Conservation (phyloP, 2,329 filamentous ascomycete species). For the Geosmithia morbida region DNA sequence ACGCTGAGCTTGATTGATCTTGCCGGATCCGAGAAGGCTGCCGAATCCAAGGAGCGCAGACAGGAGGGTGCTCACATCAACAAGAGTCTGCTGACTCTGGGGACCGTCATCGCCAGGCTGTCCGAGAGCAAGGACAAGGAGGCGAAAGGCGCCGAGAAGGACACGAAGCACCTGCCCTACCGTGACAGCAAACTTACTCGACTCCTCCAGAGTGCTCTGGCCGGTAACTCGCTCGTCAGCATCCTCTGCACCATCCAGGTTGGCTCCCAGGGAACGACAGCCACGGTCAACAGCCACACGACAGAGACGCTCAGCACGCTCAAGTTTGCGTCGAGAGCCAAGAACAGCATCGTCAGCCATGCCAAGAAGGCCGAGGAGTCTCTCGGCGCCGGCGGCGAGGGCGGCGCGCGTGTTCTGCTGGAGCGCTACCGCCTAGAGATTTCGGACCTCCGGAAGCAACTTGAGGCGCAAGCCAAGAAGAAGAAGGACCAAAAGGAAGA, state of each 20-base stretch:
- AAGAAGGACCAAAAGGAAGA: constrained; percentile 43
- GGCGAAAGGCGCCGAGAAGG: constrained; percentile 58
- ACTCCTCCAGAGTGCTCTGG: constrained; percentile 80
- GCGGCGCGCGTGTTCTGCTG: constrained; percentile 71
- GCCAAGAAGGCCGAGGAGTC: constrained; percentile 92
- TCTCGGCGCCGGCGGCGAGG: constrained; percentile 64
- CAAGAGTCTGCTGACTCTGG: constrained; percentile 88
- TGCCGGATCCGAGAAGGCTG: constrained; percentile 89
- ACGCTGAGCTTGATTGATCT: constrained; percentile 92
- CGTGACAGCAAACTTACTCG: constrained; percentile 95
- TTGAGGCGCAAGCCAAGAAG: constrained; percentile 67
- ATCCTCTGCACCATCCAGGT: constrained; percentile 96
- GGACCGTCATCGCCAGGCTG: constrained; percentile 88
- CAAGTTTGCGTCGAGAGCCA: constrained; percentile 91
- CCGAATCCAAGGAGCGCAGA: constrained; percentile 84
- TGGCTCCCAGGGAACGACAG: constrained; percentile 58
- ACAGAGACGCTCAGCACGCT: constrained; percentile 88
- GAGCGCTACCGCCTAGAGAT: constrained; percentile 95
- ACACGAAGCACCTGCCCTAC: constrained; percentile 88
- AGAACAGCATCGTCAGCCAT: constrained; percentile 96
- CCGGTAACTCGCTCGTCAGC: constrained; percentile 86
- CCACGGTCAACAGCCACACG: constrained; percentile 59
- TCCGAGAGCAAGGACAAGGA: constrained; percentile 80
- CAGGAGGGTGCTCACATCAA: constrained; percentile 97
- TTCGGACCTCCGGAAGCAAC: constrained; percentile 60